Conservation (phyloP, 2,329 filamentous ascomycete species). For the Diaporthe capsici region DNA sequence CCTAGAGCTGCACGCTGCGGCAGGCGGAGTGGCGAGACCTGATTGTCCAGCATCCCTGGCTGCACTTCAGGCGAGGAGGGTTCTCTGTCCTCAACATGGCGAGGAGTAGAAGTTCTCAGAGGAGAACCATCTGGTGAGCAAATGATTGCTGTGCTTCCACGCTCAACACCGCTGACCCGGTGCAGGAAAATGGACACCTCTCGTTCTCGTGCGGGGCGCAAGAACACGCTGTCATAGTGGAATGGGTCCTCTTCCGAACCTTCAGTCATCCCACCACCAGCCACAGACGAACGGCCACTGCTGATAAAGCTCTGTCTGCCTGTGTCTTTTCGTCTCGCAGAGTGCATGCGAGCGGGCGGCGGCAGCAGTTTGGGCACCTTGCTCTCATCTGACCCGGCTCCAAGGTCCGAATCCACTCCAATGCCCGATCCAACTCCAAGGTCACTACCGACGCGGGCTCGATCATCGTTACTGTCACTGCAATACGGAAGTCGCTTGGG, state of each 20-base stretch:
- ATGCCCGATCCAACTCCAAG: not conserved
- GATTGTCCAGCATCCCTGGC: not conserved
- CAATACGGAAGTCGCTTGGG: not conserved
- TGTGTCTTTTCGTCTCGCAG: slow-evolving; percentile 15
- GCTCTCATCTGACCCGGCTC: slow-evolving; percentile 2
- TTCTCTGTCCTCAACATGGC: not conserved
- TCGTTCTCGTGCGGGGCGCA: slow-evolving; percentile 56
- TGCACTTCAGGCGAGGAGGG: not conserved
- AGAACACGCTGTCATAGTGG: slow-evolving; percentile 59
- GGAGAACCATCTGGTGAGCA: slow-evolving; percentile 43
- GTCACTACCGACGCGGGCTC: slow-evolving; percentile 2
- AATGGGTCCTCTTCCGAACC: slow-evolving; percentile 60
- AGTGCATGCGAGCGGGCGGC: slow-evolving; percentile 39
- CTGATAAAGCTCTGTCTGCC: slow-evolving; percentile 41
- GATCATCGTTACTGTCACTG: slow-evolving; percentile 21
- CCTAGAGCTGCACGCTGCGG: not conserved
- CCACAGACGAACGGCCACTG: slow-evolving; percentile 49
- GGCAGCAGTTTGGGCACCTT: slow-evolving; percentile 4
- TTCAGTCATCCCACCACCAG: slow-evolving; percentile 42
- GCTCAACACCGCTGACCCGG: slow-evolving; percentile 47
- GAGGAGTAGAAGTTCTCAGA: not conserved
- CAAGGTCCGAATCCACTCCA: not conserved
- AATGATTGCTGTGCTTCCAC: slow-evolving; percentile 45
- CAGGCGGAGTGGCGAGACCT: not conserved
- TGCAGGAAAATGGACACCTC: slow-evolving; percentile 59